Base-by-base conservation (phyloP, 1,139 yeast genomes). In the Pneumocystis canis region DNA sequence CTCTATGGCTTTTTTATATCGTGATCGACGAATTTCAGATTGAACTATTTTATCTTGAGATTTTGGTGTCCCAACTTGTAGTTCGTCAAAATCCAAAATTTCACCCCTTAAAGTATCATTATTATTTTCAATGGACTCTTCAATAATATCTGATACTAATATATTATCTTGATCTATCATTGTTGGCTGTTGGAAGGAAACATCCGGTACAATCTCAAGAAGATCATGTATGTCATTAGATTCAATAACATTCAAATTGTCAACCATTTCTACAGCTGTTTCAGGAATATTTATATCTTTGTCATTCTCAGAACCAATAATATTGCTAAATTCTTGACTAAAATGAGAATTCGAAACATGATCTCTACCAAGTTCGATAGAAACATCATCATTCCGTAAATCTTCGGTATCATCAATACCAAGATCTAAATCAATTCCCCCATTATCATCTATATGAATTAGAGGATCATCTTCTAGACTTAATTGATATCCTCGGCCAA, bases 281-380 rank as follows among this genome's bases (percentile, higher is more conserved):
- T 2, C 20, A 33, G 37, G 11, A 28, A 40, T 58, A 37, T 62
- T 68, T 31, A 65, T 41, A 28, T 68, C 67, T 18, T 61, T 59
- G 16, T 65, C 66, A 31, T 64, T 61, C 31, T 67, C 66, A 25
- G 62, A 39, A 16, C 65, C 67, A 14, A 63, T 64, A 47, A 67
- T 30, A 20, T 65, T 65, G 30, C 66, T 69, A 25, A 61, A 67
- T 25, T 67, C 73, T 6, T 66, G 65, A 14, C 39, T 56, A 9
- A 71, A 70, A 57, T 70, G 71, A 53, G 67, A 14, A 31, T 61
- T 61, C 25, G 63, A 41, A 7, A 60, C 63, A 3, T 60, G 68
- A 33, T 75, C 75, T 71, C 90, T 77, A 18, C 85, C 84, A 57
- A 79, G 73, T 68, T 86, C 94, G 58, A 84, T 76, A 0, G 87